A percentile compares a stretch with the other conserved stretches of the same genome.
phyloP scores from a whole-genome alignment of 2,329 filamentous ascomycete species.

The Colletotrichum sp. region DNA sequence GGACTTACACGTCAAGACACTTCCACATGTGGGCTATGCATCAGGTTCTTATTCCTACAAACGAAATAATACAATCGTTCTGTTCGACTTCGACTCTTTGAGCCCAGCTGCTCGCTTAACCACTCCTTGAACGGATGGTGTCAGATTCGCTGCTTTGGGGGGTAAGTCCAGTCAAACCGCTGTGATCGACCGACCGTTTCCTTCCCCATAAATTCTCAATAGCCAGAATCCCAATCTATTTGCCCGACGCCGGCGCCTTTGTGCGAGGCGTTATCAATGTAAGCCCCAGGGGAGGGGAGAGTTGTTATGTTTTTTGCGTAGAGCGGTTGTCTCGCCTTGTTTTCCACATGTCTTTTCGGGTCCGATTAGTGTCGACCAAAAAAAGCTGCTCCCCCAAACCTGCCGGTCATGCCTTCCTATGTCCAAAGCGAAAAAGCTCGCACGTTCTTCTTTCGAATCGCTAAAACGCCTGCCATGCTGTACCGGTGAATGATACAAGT shows the following conservation, averaged over 20 bases:
- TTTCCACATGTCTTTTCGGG: neutral
- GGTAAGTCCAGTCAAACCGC: neutral
- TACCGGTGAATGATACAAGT: conserved; percentile 17
- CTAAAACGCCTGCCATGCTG: conserved; percentile 22
- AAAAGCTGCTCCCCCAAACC: neutral
- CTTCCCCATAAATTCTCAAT: neutral
- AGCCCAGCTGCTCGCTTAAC: neutral
- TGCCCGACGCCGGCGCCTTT: neutral
- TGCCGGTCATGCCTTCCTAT: neutral
- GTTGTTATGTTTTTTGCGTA: neutral
- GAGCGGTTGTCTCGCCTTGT: neutral
- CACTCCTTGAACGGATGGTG: neutral
- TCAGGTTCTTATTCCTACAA: conserved; percentile 18
- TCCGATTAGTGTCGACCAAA: neutral
- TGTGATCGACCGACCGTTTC: neutral
- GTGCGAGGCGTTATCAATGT: neutral
- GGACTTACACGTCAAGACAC: neutral
- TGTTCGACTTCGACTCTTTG: neutral
- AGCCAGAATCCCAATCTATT: neutral
- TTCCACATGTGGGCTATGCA: neutral
- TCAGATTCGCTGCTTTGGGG: neutral
- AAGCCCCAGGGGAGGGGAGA: conserved; percentile 9
- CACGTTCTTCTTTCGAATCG: conserved; percentile 1
- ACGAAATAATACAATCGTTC: conserved; percentile 15
- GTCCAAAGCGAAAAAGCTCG: neutral